Evolutionary conservation across 2,329 filamentous ascomycete genomes (phyloP).

Genomic region (Fusarium sp.): DNA sequence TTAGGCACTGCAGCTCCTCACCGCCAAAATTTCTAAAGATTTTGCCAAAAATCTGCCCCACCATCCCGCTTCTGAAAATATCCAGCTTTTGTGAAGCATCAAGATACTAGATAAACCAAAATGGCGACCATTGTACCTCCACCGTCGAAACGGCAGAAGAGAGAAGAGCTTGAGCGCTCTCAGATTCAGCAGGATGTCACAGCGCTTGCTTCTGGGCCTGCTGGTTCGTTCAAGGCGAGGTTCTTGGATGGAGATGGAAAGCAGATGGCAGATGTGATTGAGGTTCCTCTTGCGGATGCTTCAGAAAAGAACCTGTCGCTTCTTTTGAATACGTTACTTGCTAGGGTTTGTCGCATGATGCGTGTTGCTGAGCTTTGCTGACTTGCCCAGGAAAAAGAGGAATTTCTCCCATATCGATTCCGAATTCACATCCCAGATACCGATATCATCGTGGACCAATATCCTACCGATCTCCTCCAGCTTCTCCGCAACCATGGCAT

Average conservation of each 20-base stretch:
- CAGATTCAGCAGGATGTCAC: conserved; percentile 80
- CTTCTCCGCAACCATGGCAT: conserved; percentile 67
- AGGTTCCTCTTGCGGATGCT: conserved; percentile 85
- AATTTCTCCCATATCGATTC: conserved; percentile 71
- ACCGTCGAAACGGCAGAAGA: conserved; percentile 87
- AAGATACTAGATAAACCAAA: conserved; percentile 5
- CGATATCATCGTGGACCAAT: conserved; percentile 65
- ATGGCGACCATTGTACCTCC: conserved; percentile 89
- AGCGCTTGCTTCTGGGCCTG: conserved; percentile 69
- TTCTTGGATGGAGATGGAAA: conserved; percentile 85
- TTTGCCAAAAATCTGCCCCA: conserved; percentile 47
- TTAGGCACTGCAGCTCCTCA: conserved; percentile 35
- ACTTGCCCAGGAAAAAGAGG: conserved; percentile 60
- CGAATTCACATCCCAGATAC: conserved; percentile 67
- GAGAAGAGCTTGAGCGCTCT: conserved; percentile 76
- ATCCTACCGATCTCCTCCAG: conserved; percentile 64
- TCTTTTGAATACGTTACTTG: conserved; percentile 85
- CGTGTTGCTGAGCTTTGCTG: background rate
- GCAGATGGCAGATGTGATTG: conserved; percentile 74
- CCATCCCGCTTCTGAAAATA: conserved; percentile 33
- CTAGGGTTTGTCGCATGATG: conserved; percentile 64
- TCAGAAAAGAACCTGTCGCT: conserved; percentile 90
- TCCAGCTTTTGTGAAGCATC: conserved; percentile 9
- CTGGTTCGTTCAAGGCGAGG: conserved; percentile 84
- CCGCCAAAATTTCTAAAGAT: conserved; percentile 47